A percentile compares a stretch with the other conserved stretches of the same genome.
Conservation (phyloP, 306 rosid species). For the Medicago ruthenica region DNA sequence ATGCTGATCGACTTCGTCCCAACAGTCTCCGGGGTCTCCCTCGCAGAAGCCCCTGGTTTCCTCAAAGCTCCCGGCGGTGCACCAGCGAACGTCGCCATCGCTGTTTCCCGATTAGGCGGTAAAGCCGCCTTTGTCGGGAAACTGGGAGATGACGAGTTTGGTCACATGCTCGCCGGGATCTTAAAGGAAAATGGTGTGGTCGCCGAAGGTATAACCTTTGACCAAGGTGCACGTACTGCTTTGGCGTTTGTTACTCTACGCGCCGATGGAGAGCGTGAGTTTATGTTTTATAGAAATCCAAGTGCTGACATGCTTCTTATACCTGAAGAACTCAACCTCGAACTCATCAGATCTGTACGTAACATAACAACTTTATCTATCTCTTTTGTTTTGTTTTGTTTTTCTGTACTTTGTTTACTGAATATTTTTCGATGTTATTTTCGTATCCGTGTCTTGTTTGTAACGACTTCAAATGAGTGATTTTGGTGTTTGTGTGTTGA, state of each 20-base stretch:
- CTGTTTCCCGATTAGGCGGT: constrained; percentile 74
- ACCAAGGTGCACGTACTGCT: constrained; percentile 85
- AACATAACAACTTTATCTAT: not conserved
- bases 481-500: not conserved
- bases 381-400: not conserved
- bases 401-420: not conserved
- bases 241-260: constrained; percentile 91
- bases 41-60: constrained; percentile 87
- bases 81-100: constrained; percentile 92
- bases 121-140: constrained; percentile 76
- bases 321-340: constrained; percentile 80
- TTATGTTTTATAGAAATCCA: constrained; percentile 95
- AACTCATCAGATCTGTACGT: constrained; percentile 87
- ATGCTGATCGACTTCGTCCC: constrained; percentile 92
- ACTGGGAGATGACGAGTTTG: constrained; percentile 87
- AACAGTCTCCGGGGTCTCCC: constrained; percentile 76
- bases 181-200: constrained; percentile 71
- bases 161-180: constrained; percentile 84
- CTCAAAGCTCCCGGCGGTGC: constrained; percentile 97
- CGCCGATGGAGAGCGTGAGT: constrained; percentile 96
- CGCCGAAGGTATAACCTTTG: constrained; percentile 68
- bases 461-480: not conserved
- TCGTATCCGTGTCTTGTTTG: not conserved
- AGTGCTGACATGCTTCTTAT: constrained; percentile 92
- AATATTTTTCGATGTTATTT: not conserved